These are phyloP conservation scores for Sclerotinia borealis DNA, from an alignment of 2,329 filamentous ascomycete genomes.

Conservation along the genomic window DNA sequence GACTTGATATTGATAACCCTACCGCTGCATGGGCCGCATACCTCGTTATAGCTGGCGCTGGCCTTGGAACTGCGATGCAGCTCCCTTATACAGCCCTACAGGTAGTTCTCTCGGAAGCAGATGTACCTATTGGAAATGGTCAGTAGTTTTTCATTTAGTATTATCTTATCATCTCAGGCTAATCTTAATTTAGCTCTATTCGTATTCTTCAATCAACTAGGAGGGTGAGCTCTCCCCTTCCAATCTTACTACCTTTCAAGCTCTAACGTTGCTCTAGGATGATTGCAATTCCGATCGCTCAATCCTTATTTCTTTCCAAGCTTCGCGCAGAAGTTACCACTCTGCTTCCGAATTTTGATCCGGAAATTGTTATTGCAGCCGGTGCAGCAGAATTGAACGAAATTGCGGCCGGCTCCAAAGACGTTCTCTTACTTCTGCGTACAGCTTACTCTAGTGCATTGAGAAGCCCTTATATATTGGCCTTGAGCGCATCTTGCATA, in stretches of 20 bases:
- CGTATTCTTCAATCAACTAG: neutral
- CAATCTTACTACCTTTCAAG: neutral
- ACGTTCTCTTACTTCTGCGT: neutral
- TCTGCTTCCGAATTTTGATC: slow-evolving; percentile 27
- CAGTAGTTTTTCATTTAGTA: neutral
- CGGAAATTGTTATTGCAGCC: slow-evolving; percentile 37
- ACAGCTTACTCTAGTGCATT: neutral
- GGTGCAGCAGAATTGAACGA: neutral
- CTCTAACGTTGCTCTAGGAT: neutral
- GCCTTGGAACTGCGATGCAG: too few relatives aligned
- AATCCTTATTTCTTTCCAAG: neutral
- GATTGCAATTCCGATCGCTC: neutral
- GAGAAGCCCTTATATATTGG: neutral
- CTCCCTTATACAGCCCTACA: too few relatives aligned
- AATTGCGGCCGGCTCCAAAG: neutral
- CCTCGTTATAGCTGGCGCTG: too few relatives aligned
- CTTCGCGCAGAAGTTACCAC: neutral
- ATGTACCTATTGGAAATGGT: neutral
- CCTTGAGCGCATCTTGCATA: neutral
- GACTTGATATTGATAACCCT: too few relatives aligned
- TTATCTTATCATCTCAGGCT: neutral
- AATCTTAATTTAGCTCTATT: neutral
- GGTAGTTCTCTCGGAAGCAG: neutral
- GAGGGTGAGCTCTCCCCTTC: neutral
- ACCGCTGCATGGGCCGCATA: too few relatives aligned